Evolutionary conservation across 106 monocot species (phyloP), one percentile per base, ranked within the genome.

Genomic region (Phalaenopsis aphrodite): DNA sequence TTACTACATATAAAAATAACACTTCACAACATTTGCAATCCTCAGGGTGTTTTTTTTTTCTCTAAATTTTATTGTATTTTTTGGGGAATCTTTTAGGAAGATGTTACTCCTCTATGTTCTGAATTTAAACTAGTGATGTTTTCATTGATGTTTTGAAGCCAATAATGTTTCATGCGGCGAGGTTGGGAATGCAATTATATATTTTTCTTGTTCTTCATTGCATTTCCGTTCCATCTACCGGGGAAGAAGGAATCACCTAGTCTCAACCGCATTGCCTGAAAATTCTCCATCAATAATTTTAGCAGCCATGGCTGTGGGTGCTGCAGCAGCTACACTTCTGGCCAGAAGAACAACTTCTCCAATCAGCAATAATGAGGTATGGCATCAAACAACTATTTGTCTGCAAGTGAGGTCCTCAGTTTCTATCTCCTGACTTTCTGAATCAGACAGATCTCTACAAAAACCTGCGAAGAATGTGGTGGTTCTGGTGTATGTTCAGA

Each of bases 401-500:
- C 23, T 11, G 2, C 55, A 19, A 47, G 2, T 49, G 52, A 19
- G 23, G 2, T 49, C 45, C 4, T 38, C 69, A 23, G 14, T 8
- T 48, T 23, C n/a, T 78, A 41, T 48, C 45, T 58, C 1, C 74
- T 74, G 43, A 74, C 74, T 74, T 74, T 42, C 37, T 85, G 85
- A 65, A 80, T 76, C 77, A 84, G 81, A 73, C 88, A 93, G 92
- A 83, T 15, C 55, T 73, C 84, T 56, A 81, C 65, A 19, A 87
- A 85, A 68, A 49, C 41, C 58, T 97, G 94, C 49, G 88, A 91
- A 82, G 94, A 97, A 77, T 97, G 96, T 81, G 88, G 80, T 23
- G 96, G 94, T 80, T 94, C 96, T 56, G 96, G 96, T 47, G 80
- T 97, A 52, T 97, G 96, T 76, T 24, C 85, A 7, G 87, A 77